A percentile compares a stretch with the other conserved stretches of the same genome.
Conservation (phyloP, 768 basidiomycete species). For the Russula emetica region DNA sequence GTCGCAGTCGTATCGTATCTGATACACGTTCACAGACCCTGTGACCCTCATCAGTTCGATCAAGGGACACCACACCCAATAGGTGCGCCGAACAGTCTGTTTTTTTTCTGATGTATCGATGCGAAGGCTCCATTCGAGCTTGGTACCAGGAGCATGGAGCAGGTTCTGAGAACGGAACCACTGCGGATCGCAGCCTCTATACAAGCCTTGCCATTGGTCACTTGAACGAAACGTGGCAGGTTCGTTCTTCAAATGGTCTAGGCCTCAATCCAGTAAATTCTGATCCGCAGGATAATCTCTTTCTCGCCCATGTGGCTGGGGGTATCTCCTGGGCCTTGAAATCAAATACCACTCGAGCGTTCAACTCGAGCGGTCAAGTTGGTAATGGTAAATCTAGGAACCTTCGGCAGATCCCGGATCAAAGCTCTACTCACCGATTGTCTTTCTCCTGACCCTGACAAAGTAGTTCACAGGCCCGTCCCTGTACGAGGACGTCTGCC, state of each 20-base stretch:
- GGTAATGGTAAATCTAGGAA: conserved; percentile 39
- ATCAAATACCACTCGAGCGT: conserved; percentile 66
- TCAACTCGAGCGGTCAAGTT: conserved; percentile 55
- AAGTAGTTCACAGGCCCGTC: background rate
- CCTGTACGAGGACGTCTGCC: background rate
- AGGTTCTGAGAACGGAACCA: conserved; percentile 48
- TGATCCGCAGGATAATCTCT: conserved; percentile 52
- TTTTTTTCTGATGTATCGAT: background rate
- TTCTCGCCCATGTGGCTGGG: conserved; percentile 67
- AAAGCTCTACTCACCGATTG: background rate
- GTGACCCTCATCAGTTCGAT: conserved; percentile 49
- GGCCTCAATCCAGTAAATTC: background rate
- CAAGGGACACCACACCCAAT: conserved; percentile 77
- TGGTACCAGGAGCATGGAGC: conserved; percentile 81
- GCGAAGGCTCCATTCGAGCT: conserved; percentile 41
- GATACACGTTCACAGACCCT: conserved; percentile 37
- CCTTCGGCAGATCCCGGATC: conserved; percentile 1
- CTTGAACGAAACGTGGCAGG: conserved; percentile 72
- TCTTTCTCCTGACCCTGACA: background rate
- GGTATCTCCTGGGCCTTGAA: conserved; percentile 72
- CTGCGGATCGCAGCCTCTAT: conserved; percentile 76
- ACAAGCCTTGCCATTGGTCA: conserved; percentile 83
- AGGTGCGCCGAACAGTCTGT: conserved; percentile 42
- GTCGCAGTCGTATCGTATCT: conserved; percentile 26
- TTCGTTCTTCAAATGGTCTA: conserved; percentile 32